These are phyloP conservation scores for Prunus armeniaca DNA, from an alignment of 306 rosid genomes.

Conservation along the genomic window DNA sequence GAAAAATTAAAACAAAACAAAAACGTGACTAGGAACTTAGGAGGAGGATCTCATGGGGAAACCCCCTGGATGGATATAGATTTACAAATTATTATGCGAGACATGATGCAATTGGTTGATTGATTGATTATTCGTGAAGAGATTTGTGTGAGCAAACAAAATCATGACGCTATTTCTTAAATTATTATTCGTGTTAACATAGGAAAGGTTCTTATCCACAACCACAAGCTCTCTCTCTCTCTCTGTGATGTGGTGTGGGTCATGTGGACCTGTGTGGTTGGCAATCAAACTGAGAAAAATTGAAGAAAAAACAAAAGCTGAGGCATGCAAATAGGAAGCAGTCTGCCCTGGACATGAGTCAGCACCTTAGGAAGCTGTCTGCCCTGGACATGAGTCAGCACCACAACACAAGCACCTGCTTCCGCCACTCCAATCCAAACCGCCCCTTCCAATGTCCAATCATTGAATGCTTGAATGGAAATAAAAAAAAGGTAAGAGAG, in stretches of 20 bases:
- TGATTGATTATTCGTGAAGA: no score
- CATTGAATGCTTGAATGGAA: constrained; percentile 16
- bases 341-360: constrained; percentile 31
- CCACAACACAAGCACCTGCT: neutral
- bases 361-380: constrained; percentile 13
- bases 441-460: neutral
- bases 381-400: constrained; percentile 40
- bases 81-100: no score
- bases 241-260: neutral
- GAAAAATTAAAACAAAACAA: no score
- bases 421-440: constrained; percentile 24
- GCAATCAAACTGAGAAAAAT: neutral
- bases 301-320: neutral
- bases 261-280: neutral
- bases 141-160: neutral
- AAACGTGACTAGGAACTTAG: no score
- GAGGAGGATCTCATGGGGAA: no score
- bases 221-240: neutral
- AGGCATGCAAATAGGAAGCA: neutral
- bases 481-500: neutral
- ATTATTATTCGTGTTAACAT: neutral
- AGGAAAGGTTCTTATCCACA: neutral
- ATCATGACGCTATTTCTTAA: neutral
- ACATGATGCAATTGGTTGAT: no score
- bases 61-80: no score